Base-by-base conservation (phyloP, 768 basidiomycete species). In the Auriscalpium orientale region DNA sequence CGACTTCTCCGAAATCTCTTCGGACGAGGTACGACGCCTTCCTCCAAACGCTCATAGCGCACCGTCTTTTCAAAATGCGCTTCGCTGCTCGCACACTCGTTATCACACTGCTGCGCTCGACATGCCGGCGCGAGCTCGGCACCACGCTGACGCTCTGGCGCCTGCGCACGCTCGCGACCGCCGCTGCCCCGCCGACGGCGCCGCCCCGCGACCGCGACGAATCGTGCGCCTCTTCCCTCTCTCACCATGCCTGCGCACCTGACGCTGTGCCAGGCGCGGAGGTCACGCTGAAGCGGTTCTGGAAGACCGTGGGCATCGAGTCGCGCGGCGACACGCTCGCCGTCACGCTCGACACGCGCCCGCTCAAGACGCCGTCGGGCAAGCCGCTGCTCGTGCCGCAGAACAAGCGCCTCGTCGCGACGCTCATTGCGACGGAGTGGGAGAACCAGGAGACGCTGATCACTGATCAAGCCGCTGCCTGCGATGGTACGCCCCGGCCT, bases 361-460 rank as follows among this genome's bases (percentile, higher is more conserved):
- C 89, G 1, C 76, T 99, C 56, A 95, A 91, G 70, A 98, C 95
- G 12, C 93, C 95, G 0, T 79, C 76, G 0, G 95, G 95, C n/a
- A 82, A 85, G 46, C 78, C 76, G 3, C 71, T 99, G 34, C 66
- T 84, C 37, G 63, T 98, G 13, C 94, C 94, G 0, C 69, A 72
- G 49, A 74, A 80, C 58, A 91, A 90, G 66, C 67, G 77, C 44
- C 72, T 95, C 33, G 76, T 89, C 20, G 93, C 95, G 1, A 77
- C 90, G 1, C 77, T 97, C 55, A 84, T 98, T 63, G 97, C 94
- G 18, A 80, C 89, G 55, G 97, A 99, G 74, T 99, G 97, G 97
- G 94, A 99, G 65, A 89, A 87, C 65, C 95, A 98, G 71, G 84
- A 84, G 56, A 85, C 75, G 6, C 65, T 95, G 1, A 67, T 98